These are phyloP conservation scores for Spinacia oleracea DNA, from an alignment of 179 eudicot genomes.

Conservation along the genomic window DNA sequence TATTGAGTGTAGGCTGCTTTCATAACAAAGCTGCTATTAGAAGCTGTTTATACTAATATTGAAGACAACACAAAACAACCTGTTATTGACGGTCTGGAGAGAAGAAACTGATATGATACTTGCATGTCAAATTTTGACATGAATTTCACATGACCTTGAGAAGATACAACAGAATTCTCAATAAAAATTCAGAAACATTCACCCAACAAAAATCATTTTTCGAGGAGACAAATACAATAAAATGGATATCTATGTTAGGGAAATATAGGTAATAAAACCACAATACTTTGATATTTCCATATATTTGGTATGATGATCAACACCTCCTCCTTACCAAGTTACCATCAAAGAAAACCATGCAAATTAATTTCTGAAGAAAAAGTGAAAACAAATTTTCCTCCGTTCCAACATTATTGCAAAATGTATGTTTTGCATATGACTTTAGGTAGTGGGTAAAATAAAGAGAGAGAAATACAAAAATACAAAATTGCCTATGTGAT, in stretches of 20 bases:
- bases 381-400: background rate
- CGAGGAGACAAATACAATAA: constrained; percentile 4
- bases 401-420: too few species aligned
- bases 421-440: too few species aligned
- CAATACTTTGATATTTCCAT: background rate
- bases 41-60: constrained; percentile 5
- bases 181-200: background rate
- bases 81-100: background rate
- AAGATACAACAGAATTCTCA: background rate
- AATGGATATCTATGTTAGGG: background rate
- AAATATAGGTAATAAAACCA: background rate
- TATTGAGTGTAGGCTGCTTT: constrained; percentile 80
- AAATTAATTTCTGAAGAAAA: background rate
- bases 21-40: constrained; percentile 18
- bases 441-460: too few species aligned
- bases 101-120: background rate
- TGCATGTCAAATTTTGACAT: constrained; percentile 13
- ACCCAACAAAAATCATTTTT: background rate
- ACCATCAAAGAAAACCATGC: background rate
- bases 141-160: background rate
- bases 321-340: background rate
- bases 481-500: too few species aligned
- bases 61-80: background rate
- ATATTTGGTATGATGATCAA: background rate
- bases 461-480: too few species aligned